Base-by-base conservation (phyloP, 2,329 filamentous ascomycete species). In the Calonectria pseudoturangicola region DNA sequence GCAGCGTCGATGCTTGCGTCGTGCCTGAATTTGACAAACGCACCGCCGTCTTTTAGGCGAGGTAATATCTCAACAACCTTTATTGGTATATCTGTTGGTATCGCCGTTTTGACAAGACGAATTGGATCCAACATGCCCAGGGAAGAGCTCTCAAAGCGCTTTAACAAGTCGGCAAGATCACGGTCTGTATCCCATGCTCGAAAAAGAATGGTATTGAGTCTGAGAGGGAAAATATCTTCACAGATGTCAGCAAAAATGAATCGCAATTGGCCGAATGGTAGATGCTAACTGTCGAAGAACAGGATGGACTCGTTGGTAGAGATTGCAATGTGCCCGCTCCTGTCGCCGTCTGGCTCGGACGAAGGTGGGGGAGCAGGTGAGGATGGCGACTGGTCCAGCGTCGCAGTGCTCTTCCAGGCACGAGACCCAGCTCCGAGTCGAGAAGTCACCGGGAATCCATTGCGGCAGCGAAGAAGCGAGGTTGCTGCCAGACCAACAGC, bases 21-120 rank as follows among this genome's bases (percentile, higher is more conserved):
- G 66, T 88, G 90, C 18, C 89, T 89, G 81, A 97, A 95, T 83
- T 97, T 98, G 82, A 98, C 92, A 82, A 97, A 98, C 0, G 95
- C 95, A 15, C 97, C 97, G 18, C 97, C 97, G 81, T 99, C 97
- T 79, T 97, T 96, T 33, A 97, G 87, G 3, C 95, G 90, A 0
- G 96, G 95, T 21, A 98, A 84, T 18, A 98, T 93, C 79, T 98
- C 93, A 3, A 92, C 94, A 58, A 98, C 91, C 71, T 93, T 92
- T 60, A 98, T 86, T 1, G 90, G 87, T 2, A 93, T 79, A 12
- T 88, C 88, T 5, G 87, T 82, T 1, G 93, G 93, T 28, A 95
- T 90, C 0, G 92, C 93, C 67, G 89, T 89, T 77, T 88, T 90
- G 63, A 92, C 87, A 18, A 90, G 81, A 56, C 86, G 86, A 48